A percentile compares a stretch with the other conserved stretches of the same genome.
These are phyloP conservation scores for Diversispora epigaea DNA, from an alignment of 192 early-diverging fungal genomes.

Conservation along the genomic window DNA sequence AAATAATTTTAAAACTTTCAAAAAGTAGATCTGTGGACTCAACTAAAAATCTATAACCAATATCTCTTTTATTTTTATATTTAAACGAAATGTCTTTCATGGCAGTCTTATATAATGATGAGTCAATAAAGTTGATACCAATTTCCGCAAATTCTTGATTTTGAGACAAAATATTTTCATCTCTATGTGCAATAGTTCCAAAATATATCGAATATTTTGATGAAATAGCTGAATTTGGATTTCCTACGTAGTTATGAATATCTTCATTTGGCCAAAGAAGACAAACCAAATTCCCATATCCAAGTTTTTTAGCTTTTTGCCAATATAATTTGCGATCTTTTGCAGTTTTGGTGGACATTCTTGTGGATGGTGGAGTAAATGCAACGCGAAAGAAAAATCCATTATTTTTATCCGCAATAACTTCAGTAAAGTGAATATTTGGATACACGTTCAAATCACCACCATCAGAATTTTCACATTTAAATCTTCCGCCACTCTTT, in stretches of 20 bases:
- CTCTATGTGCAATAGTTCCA: constrained; percentile 36
- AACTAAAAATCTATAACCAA: constrained; percentile 37
- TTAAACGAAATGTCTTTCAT: constrained; percentile 30
- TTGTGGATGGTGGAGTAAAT: constrained; percentile 34
- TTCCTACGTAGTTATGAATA: neutral
- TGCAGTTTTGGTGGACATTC: neutral
- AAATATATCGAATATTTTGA: neutral
- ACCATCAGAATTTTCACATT: constrained; percentile 24
- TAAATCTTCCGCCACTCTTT: constrained; percentile 35
- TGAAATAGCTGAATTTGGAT: too few species aligned
- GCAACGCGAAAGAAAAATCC: constrained; percentile 34
- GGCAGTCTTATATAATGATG: constrained; percentile 31
- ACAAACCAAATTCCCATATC: constrained; percentile 48
- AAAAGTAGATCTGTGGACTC: constrained; percentile 42
- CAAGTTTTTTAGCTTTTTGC: constrained; percentile 45
- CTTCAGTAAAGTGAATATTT: constrained; percentile 39
- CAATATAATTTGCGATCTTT: constrained; percentile 44
- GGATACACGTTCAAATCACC: constrained; percentile 45
- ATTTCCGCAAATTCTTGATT: constrained; percentile 32
- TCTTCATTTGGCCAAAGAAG: constrained; percentile 34
- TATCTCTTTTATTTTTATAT: neutral
- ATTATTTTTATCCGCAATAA: constrained; percentile 30
- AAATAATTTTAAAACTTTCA: constrained; percentile 38
- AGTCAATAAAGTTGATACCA: constrained; percentile 37
- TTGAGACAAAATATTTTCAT: constrained; percentile 33